These are phyloP conservation scores for Pleurotus cornucopiae DNA, from an alignment of 768 basidiomycete genomes.

Conservation along the genomic window DNA sequence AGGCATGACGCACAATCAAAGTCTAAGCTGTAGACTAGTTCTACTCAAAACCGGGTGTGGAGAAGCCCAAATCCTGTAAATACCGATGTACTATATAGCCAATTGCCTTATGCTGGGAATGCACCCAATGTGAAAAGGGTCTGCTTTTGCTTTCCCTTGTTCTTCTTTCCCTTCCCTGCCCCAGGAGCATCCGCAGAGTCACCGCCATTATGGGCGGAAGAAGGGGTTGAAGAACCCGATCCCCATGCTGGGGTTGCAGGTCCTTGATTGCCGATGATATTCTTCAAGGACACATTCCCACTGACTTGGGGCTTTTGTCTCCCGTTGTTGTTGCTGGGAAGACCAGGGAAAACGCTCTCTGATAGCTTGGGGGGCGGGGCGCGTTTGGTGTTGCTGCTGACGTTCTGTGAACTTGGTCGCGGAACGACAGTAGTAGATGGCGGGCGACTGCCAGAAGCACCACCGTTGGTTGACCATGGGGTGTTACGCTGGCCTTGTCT, in stretches of 20 bases:
- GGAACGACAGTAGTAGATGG: conserved; percentile 21
- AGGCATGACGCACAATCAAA: background rate
- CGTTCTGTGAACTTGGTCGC: conserved; percentile 16
- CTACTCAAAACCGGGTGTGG: too few species aligned
- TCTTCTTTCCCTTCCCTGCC: conserved; percentile 58
- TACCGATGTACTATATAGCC: background rate
- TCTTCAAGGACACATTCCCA: conserved; percentile 63
- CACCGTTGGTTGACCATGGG: conserved; percentile 52
- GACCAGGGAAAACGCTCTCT: conserved; percentile 60
- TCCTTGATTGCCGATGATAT: conserved; percentile 54
- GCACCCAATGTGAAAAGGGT: conserved; percentile 69
- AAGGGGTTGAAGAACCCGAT: conserved; percentile 13
- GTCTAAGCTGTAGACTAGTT: background rate
- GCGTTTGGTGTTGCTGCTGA: conserved; percentile 13
- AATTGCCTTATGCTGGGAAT: conserved; percentile 31
- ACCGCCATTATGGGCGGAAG: conserved; percentile 10
- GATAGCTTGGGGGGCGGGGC: conserved; percentile 44
- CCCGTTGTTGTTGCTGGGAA: conserved; percentile 42
- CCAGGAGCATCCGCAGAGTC: conserved; percentile 12
- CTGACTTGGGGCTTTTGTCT: conserved; percentile 44
- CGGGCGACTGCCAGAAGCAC: conserved; percentile 18
- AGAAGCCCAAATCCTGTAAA: background rate
- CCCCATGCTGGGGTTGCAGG: conserved; percentile 41
- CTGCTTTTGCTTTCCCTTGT: conserved; percentile 82
- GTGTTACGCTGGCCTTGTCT: conserved; percentile 50